Conservation (phyloP, 805 yeast species). For the Hanseniaspora pseudoguilliermondii region DNA sequence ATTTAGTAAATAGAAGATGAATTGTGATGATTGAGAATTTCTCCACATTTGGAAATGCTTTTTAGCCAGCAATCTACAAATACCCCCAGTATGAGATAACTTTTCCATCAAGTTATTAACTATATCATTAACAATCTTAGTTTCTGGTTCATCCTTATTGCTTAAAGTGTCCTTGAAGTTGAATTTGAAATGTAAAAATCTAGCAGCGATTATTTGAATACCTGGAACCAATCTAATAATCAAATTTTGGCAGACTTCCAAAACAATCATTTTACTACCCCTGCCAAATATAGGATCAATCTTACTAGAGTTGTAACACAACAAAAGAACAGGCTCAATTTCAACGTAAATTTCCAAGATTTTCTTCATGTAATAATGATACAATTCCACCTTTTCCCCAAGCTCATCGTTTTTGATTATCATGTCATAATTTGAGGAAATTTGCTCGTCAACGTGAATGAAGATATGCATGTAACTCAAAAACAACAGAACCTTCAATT, state of each 20-base stretch:
- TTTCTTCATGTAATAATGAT: constrained; percentile 20
- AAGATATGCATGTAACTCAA: constrained; percentile 20
- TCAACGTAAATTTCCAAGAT: constrained; percentile 16
- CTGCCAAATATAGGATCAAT: constrained; percentile 16
- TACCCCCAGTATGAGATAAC: constrained; percentile 24
- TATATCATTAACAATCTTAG: constrained; percentile 16
- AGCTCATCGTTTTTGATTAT: constrained; percentile 16
- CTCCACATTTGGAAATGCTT: constrained; percentile 56
- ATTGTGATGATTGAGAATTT: constrained; percentile 38
- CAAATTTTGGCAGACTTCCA: constrained; percentile 17
- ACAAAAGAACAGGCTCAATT: constrained; percentile 16
- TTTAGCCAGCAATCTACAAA: constrained; percentile 35
- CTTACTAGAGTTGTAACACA: constrained; percentile 13
- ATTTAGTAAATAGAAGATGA: constrained; percentile 29
- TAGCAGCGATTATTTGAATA: constrained; percentile 20
- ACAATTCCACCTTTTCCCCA: constrained; percentile 19
- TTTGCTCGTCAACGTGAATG: constrained; percentile 17
- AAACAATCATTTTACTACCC: constrained; percentile 15
- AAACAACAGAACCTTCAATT: constrained; percentile 20
- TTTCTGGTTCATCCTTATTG: background rate
- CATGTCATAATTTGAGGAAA: constrained; percentile 11
- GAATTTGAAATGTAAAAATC: constrained; percentile 24
- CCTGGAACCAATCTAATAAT: constrained; percentile 14
- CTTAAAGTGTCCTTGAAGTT: constrained; percentile 15
- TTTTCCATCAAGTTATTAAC: constrained; percentile 21